phyloP scores from a whole-genome alignment of 306 rosid species.

The Hippophae rhamnoides region DNA sequence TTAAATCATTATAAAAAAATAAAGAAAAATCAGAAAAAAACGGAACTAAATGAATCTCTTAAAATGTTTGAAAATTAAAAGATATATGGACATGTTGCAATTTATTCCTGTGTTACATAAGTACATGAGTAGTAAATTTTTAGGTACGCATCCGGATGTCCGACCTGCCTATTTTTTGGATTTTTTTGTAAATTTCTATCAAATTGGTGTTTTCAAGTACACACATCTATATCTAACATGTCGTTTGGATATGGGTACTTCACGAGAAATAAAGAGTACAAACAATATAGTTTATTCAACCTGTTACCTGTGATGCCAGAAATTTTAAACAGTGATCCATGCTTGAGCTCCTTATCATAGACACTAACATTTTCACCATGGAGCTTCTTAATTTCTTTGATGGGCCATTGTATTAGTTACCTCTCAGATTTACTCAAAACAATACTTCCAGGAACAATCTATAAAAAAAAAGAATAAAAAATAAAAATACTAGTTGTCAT shows the following conservation, averaged over 20 bases:
- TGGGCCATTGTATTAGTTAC: slow-evolving; percentile 74
- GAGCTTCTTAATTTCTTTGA: slow-evolving; percentile 45
- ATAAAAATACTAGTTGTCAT: neutral
- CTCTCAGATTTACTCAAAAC: slow-evolving; percentile 56
- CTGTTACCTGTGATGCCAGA: slow-evolving; percentile 44
- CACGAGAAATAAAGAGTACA: too few relatives aligned
- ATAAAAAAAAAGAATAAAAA: slow-evolving; percentile 1
- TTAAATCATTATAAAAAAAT: slow-evolving; percentile 1
- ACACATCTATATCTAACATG: too few relatives aligned
- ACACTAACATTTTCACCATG: slow-evolving; percentile 30
- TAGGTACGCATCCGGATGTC: too few relatives aligned
- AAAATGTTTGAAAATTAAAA: too few relatives aligned
- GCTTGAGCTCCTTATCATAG: slow-evolving; percentile 29
- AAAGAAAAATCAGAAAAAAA: neutral
- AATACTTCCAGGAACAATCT: slow-evolving; percentile 63
- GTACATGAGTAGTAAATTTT: neutral
- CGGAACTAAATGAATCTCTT: too few relatives aligned
- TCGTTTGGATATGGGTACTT: too few relatives aligned
- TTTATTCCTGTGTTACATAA: neutral
- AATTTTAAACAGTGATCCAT: slow-evolving; percentile 37
- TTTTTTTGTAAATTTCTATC: too few relatives aligned
- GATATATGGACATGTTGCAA: too few relatives aligned
- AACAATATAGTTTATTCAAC: too few relatives aligned
- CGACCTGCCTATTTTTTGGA: too few relatives aligned
- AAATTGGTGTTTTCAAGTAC: too few relatives aligned